phyloP scores from a whole-genome alignment of 768 basidiomycete species.

The Pulveroboletus ravenelii region DNA sequence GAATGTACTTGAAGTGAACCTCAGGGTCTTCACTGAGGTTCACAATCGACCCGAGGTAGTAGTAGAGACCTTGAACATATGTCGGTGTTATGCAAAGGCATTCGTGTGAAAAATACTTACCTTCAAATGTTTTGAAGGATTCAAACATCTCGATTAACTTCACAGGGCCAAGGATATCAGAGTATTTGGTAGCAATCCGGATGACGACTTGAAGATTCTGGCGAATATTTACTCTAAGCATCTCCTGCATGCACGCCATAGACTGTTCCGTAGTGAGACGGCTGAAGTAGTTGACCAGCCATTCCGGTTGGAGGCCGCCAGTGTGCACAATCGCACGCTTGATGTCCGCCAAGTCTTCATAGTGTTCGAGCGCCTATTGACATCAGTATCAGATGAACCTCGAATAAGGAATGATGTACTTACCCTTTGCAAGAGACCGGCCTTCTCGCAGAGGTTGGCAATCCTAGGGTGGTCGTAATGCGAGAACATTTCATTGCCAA shows the following conservation, averaged over 20 bases:
- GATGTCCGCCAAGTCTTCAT: slow-evolving; percentile 97
- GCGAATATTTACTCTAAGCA: slow-evolving; percentile 94
- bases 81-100: background rate
- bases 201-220: slow-evolving; percentile 96
- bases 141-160: slow-evolving; percentile 99
- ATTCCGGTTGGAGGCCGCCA: slow-evolving; percentile 81
- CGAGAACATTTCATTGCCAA: slow-evolving; percentile 97
- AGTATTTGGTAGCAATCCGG: slow-evolving; percentile 98
- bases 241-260: slow-evolving; percentile 93
- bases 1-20: slow-evolving; percentile 99
- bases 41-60: slow-evolving; percentile 96
- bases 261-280: slow-evolving; percentile 96
- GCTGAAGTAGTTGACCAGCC: slow-evolving; percentile 97
- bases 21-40: slow-evolving; percentile 95
- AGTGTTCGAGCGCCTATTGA: slow-evolving; percentile 90
- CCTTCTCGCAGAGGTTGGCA: slow-evolving; percentile 98
- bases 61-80: slow-evolving; percentile 70
- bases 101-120: slow-evolving; percentile 30
- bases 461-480: slow-evolving; percentile 96
- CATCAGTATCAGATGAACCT: slow-evolving; percentile 5
- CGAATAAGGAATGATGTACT: slow-evolving; percentile 22
- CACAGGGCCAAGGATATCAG: slow-evolving; percentile 93
- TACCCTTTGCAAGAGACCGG: slow-evolving; percentile 90
- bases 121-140: slow-evolving; percentile 95
- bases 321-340: slow-evolving; percentile 97